Evolutionary conservation across 345 rosid genomes (phyloP).

Genomic region (Salix exigua): DNA sequence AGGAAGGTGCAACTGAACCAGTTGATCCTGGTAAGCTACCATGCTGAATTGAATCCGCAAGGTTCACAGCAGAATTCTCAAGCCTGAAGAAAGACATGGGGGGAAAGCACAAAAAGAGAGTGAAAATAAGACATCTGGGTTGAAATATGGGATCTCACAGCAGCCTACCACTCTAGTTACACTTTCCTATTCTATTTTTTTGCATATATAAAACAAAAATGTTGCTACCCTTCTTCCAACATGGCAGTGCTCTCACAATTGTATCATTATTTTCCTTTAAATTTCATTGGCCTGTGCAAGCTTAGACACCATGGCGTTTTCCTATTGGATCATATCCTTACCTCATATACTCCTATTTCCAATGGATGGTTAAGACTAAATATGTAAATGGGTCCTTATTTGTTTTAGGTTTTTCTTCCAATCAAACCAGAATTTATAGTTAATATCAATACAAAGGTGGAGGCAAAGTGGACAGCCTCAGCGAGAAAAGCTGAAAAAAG

Average conservation of each 20-base stretch:
- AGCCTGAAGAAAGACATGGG: constrained; percentile 47
- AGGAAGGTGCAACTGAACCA: constrained; percentile 76
- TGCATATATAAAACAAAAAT: no score
- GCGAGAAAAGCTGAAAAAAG: not conserved
- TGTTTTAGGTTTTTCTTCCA: not conserved
- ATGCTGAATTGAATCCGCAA: constrained; percentile 65
- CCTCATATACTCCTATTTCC: not conserved
- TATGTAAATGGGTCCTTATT: not conserved
- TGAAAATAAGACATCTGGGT: not conserved
- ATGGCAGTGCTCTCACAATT: not conserved
- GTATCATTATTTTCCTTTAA: not conserved
- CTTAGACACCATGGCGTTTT: not conserved
- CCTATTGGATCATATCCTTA: not conserved
- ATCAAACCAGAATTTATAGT: not conserved
- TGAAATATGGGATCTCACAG: not conserved
- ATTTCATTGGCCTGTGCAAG: not conserved
- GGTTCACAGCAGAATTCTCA: constrained; percentile 64
- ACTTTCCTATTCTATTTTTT: no score
- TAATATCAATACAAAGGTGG: not conserved
- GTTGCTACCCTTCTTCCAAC: not conserved
- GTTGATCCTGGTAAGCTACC: constrained; percentile 51
- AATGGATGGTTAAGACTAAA: not conserved
- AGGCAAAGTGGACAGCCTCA: not conserved
- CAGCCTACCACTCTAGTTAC: not conserved
- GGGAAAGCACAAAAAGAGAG: not conserved